Evolutionary conservation across 495 filamentous ascomycete genomes (phyloP), one percentile per base, ranked within the genome.

Genomic region (Neurospora sp.): DNA sequence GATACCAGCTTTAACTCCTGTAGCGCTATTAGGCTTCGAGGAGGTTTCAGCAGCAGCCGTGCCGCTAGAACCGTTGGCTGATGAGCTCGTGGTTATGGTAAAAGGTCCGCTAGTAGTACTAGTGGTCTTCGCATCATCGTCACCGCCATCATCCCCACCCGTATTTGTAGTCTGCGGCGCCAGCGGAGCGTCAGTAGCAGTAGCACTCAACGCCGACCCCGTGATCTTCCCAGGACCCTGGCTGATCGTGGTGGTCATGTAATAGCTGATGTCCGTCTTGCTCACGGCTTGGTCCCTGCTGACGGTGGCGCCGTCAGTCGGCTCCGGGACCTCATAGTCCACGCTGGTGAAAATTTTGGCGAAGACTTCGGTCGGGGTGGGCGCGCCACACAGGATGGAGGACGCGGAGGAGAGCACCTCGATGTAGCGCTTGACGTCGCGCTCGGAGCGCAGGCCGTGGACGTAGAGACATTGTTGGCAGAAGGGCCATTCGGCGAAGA

Each of bases 191-290:
- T 22, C 65, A 22, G 72, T 73, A 27, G 75, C 75, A 16, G 78
- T 81, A 4, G 82, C 82, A 7, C 72, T 72, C 44, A 79, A 75
- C 9, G 82, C 82, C 40, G 72, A 77, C 8, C 82, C 79, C 35
- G 81, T 84, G 71, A 83, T 82, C 9, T 68, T 37, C 5, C 83
- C 81, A 0, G 80, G 80, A 0, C 80, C 82, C 71, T 79, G 80
- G 17, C 70, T 53, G 0, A 73, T 74, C 12, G 65, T 81, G 0
- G 78, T 71, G 5, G 82, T 83, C 72, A 78, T 82, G 68, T 84
- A 83, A 35, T 82, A 70, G 71, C 78, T 80, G 14, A 82, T 77
- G 22, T 76, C 79, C 27, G 80, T 79, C 73, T 80, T 70, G 20
- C 81, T 73, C 9, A 75, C 73, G n/a, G 72, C 78, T 16, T 68